phyloP scores from a whole-genome alignment of 495 filamentous ascomycete species.

The Tuber magnatum region DNA sequence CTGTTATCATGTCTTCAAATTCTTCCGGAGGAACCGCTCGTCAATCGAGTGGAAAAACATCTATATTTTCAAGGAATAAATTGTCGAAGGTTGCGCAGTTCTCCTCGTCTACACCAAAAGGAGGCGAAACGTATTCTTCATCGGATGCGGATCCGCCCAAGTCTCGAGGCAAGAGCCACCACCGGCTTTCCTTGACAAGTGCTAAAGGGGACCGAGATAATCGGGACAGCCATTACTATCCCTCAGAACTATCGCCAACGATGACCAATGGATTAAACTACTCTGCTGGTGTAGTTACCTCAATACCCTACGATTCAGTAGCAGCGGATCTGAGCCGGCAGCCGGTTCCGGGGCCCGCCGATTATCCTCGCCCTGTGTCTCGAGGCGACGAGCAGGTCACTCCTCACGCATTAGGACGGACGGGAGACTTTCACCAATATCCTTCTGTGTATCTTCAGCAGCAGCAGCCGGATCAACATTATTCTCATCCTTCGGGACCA shows the following conservation, averaged over 20 bases:
- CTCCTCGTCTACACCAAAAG: slow-evolving; percentile 24
- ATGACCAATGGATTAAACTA: slow-evolving; percentile 54
- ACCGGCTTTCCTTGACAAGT: slow-evolving; percentile 34
- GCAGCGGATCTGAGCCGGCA: slow-evolving; percentile 56
- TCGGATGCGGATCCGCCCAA: slow-evolving; percentile 23
- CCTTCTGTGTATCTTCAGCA: slow-evolving; percentile 59
- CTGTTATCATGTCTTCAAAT: slow-evolving; percentile 26
- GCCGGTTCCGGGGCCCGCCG: slow-evolving; percentile 58
- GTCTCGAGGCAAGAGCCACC: slow-evolving; percentile 32
- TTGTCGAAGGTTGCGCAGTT: slow-evolving; percentile 31
- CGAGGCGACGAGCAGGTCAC: slow-evolving; percentile 54
- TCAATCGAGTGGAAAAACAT: slow-evolving; percentile 32
- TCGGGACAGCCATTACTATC: slow-evolving; percentile 30
- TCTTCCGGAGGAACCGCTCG: slow-evolving; percentile 28
- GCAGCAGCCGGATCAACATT: slow-evolving; percentile 29
- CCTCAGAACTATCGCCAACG: slow-evolving; percentile 46
- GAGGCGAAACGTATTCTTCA: slow-evolving; percentile 24
- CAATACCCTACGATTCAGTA: slow-evolving; percentile 81
- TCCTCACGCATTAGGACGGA: slow-evolving; percentile 38
- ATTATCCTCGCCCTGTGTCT: slow-evolving; percentile 55
- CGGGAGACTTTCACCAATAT: slow-evolving; percentile 83
- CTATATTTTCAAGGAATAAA: slow-evolving; percentile 40
- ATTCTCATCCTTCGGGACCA: slow-evolving; percentile 57
- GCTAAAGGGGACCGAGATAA: slow-evolving; percentile 20
- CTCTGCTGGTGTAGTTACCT: slow-evolving; percentile 78